phyloP scores from a whole-genome alignment of 202 grass and related monocot genomes.

The Eragrostis tef region DNA sequence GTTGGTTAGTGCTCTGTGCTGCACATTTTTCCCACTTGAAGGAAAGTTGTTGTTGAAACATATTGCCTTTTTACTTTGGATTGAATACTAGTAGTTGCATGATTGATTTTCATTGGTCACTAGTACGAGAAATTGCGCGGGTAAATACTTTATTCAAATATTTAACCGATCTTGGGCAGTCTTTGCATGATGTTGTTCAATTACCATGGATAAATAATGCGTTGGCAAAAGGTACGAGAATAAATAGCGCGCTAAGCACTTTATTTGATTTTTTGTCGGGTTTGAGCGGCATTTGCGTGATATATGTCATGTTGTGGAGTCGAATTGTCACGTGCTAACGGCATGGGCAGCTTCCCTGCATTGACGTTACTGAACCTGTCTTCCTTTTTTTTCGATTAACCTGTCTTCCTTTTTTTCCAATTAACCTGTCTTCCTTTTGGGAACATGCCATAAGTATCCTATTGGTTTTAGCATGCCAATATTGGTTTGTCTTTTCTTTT shows the following conservation, averaged over 20 bases:
- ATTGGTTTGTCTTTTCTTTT: slow-evolving; percentile 27
- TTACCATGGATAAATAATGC: not conserved
- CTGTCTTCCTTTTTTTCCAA: no score
- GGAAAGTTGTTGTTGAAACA: not conserved
- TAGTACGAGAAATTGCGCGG: not conserved
- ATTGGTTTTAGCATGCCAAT: not conserved
- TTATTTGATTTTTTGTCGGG: slow-evolving; percentile 14
- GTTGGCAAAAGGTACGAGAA: not conserved
- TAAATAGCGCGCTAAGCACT: not conserved
- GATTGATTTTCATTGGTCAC: not conserved
- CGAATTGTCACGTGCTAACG: slow-evolving; percentile 7
- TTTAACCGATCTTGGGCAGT: not conserved
- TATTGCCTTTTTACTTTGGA: slow-evolving; percentile 19
- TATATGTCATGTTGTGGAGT: slow-evolving; percentile 10
- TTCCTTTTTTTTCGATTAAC: no score
- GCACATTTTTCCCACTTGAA: not conserved
- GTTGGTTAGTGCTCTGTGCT: not conserved
- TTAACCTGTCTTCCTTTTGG: not conserved
- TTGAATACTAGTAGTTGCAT: not conserved
- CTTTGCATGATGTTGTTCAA: not conserved
- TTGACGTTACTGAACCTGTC: not conserved
- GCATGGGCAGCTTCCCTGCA: not conserved
- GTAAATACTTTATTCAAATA: not conserved
- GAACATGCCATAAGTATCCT: not conserved
- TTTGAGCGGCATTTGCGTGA: not conserved